Evolutionary conservation across 192 early-diverging fungal species (phyloP).

Genomic region (Backusella sp.): DNA sequence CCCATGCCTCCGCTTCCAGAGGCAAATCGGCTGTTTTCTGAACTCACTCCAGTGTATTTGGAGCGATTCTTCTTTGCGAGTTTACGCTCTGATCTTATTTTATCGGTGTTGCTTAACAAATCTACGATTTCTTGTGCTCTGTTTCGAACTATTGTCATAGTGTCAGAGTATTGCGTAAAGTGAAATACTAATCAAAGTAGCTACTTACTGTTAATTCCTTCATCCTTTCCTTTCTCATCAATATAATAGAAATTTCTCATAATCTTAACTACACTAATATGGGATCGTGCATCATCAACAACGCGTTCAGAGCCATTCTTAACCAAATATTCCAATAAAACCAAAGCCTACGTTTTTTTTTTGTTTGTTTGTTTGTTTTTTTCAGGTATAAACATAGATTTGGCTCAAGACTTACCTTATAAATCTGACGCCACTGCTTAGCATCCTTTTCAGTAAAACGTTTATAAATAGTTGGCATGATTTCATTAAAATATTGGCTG

Average conservation of each 20-base stretch:
- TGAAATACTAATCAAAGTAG: background rate
- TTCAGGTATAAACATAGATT: background rate
- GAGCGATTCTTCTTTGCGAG: constrained; percentile 85
- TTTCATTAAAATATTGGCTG: constrained; percentile 91
- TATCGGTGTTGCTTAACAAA: constrained; percentile 75
- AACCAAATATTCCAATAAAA: constrained; percentile 92
- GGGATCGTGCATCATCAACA: constrained; percentile 83
- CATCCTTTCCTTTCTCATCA: constrained; percentile 94
- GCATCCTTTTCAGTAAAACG: constrained; percentile 83
- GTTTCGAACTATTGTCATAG: constrained; percentile 62
- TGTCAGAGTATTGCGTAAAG: too few species aligned
- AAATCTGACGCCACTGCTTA: constrained; percentile 90
- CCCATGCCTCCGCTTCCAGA: constrained; percentile 34
- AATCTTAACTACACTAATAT: constrained; percentile 84
- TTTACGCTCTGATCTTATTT: constrained; percentile 81
- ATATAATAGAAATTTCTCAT: constrained; percentile 87
- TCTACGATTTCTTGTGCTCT: constrained; percentile 90
- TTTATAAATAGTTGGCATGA: constrained; percentile 92
- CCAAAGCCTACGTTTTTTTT: constrained; percentile 61
- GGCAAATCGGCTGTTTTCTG: constrained; percentile 52
- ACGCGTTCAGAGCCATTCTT: constrained; percentile 95
- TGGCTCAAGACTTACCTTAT: constrained; percentile 65
- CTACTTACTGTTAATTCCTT: constrained; percentile 91
- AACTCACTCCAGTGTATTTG: constrained; percentile 83
- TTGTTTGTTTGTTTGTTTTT: background rate